Conservation (phyloP, 139 green algal genomes). For the Nannochloris sp. region DNA sequence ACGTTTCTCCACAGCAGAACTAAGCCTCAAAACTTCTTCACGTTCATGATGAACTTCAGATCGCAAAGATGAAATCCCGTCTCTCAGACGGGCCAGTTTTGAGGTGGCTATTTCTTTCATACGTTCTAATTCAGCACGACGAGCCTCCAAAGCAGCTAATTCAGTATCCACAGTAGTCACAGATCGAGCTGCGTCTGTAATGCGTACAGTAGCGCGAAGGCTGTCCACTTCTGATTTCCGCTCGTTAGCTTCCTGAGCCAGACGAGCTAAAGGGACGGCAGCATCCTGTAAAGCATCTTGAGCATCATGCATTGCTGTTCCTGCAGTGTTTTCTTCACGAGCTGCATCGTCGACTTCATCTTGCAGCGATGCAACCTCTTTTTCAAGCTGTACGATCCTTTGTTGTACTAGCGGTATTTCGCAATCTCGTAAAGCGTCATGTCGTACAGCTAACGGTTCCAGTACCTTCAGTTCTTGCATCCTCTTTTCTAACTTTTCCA, state of each 20-base stretch:
- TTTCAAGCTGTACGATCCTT: background rate
- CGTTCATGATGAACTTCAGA: constrained; percentile 12
- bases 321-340: background rate
- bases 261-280: background rate
- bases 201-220: background rate
- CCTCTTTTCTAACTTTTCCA: constrained; percentile 3
- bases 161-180: constrained; percentile 18
- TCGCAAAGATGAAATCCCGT: constrained; percentile 1
- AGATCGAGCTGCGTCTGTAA: background rate
- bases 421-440: background rate
- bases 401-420: background rate
- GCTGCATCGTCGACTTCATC: background rate
- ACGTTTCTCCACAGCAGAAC: constrained; percentile 6
- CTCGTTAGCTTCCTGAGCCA: constrained; percentile 14
- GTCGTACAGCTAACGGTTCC: background rate
- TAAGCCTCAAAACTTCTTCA: constrained; percentile 15
- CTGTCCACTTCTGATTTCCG: background rate
- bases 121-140: constrained; percentile 6
- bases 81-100: constrained; percentile 7
- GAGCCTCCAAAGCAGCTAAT: constrained; percentile 12
- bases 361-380: background rate
- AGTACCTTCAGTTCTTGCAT: background rate
- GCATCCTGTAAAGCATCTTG: constrained; percentile 2
- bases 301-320: background rate
- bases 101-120: background rate